Percentiles rank a stretch among this genome's conserved stretches.
phyloP scores from a whole-genome alignment of 1,284 basidiomycete genomes.

The Irpex sp. region DNA sequence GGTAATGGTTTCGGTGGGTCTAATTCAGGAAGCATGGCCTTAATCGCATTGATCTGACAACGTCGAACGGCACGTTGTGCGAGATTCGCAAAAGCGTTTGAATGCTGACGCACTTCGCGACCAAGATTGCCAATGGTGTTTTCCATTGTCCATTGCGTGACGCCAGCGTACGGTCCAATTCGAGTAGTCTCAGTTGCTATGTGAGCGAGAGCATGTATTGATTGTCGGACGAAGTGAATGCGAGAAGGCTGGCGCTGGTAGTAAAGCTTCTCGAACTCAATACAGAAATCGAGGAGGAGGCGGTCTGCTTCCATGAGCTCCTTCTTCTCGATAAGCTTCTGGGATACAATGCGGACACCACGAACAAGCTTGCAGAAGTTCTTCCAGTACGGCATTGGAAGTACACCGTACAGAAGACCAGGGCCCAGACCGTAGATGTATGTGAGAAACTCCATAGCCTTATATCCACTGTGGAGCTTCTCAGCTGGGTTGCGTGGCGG shows the following conservation, averaged over 20 bases:
- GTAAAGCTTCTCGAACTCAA: conserved; percentile 11
- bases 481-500: conserved; percentile 27
- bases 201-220: conserved; percentile 27
- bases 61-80: conserved; percentile 14
- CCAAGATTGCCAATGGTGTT: conserved; percentile 22
- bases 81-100: conserved; percentile 21
- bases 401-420: conserved; percentile 9
- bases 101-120: conserved; percentile 18
- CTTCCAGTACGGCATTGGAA: conserved; percentile 14
- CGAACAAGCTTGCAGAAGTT: conserved; percentile 19
- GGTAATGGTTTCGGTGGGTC: too few relatives aligned
- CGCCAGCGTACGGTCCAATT: conserved; percentile 20
- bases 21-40: conserved; percentile 13
- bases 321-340: not conserved
- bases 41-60: conserved; percentile 17
- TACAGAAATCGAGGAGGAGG: conserved; percentile 5
- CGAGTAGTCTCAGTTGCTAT: conserved; percentile 20
- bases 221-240: conserved; percentile 29
- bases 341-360: conserved; percentile 15
- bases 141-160: conserved; percentile 25
- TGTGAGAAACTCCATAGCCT: conserved; percentile 20
- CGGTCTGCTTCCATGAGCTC: not conserved
- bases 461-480: conserved; percentile 30
- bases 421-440: conserved; percentile 13
- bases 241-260: conserved; percentile 19